phyloP scores from a whole-genome alignment of 2,329 filamentous ascomycete species.

The Paecilomyces variotii region DNA sequence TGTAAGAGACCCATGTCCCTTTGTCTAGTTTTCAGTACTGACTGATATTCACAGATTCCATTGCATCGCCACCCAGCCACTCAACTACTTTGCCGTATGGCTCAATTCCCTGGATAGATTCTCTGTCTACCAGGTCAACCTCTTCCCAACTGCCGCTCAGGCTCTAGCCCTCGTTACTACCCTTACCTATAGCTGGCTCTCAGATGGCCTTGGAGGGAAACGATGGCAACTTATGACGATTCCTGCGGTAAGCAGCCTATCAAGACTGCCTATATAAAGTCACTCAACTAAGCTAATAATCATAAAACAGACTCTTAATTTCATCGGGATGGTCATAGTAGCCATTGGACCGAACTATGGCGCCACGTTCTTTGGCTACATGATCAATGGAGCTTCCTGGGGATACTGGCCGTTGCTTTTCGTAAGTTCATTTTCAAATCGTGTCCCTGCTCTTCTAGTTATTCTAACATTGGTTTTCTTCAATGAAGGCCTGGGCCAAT shows the following conservation, averaged over 20 bases:
- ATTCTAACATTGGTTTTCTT: neutral
- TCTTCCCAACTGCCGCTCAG: constrained; percentile 11
- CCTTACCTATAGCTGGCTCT: constrained; percentile 11
- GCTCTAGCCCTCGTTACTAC: constrained; percentile 9
- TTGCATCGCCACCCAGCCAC: constrained; percentile 11
- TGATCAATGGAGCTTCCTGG: constrained; percentile 14
- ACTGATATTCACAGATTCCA: constrained; percentile 3
- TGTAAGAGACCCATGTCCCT: neutral
- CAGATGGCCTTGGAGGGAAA: constrained; percentile 11
- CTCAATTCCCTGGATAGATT: constrained; percentile 12
- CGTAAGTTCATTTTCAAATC: constrained; percentile 2
- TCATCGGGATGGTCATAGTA: constrained; percentile 13
- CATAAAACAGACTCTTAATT: constrained; percentile 5
- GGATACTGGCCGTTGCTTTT: constrained; percentile 13
- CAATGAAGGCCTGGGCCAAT: constrained; percentile 8
- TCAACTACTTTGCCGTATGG: constrained; percentile 14
- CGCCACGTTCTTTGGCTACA: constrained; percentile 11
- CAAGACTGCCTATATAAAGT: neutral
- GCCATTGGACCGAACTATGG: constrained; percentile 12
- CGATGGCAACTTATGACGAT: constrained; percentile 9
- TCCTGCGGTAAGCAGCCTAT: constrained; percentile 6
- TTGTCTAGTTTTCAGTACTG: neutral
- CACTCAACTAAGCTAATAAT: neutral
- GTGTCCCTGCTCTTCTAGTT: neutral
- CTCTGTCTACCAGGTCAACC: constrained; percentile 13